phyloP scores from a whole-genome alignment of 139 green algal species.

The Picochlorum sp. region DNA sequence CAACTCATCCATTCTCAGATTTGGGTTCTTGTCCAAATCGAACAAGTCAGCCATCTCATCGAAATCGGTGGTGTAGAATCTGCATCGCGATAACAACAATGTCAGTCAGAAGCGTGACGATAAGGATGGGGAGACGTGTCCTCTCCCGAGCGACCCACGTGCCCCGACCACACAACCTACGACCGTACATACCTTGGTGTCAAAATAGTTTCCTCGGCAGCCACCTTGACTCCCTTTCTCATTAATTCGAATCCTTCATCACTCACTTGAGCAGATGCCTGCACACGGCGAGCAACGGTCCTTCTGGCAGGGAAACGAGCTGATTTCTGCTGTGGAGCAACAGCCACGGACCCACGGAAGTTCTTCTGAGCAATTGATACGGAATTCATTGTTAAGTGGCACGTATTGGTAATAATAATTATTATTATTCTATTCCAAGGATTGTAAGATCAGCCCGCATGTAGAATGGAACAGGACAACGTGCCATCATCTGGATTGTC shows the following conservation, averaged over 20 bases:
- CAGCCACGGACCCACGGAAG: no score
- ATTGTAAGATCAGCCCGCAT: no score
- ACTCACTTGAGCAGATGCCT: neutral
- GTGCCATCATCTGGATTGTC: no score
- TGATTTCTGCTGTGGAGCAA: no score
- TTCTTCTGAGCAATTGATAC: no score
- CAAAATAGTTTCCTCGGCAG: conserved; percentile 78
- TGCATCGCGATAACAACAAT: neutral
- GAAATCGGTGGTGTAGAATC: conserved; percentile 99
- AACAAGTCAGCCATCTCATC: conserved; percentile 99
- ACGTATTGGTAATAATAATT: no score
- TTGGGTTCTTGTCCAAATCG: conserved; percentile 84
- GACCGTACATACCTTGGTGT: conserved; percentile 57
- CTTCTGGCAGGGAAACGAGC: neutral
- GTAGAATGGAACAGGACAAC: no score
- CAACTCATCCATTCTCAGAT: conserved; percentile 87
- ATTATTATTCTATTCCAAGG: no score
- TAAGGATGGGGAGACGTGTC: neutral
- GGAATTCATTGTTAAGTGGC: no score
- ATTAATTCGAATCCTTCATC: conserved; percentile 70
- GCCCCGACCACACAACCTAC: conserved; percentile 3
- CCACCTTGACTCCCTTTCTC: conserved; percentile 62
- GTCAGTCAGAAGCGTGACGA: neutral
- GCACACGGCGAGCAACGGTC: conserved; percentile 9
- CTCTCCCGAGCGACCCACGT: neutral